phyloP scores from a whole-genome alignment of 257 asterid genomes.

The Ocimum tenuiflorum region DNA sequence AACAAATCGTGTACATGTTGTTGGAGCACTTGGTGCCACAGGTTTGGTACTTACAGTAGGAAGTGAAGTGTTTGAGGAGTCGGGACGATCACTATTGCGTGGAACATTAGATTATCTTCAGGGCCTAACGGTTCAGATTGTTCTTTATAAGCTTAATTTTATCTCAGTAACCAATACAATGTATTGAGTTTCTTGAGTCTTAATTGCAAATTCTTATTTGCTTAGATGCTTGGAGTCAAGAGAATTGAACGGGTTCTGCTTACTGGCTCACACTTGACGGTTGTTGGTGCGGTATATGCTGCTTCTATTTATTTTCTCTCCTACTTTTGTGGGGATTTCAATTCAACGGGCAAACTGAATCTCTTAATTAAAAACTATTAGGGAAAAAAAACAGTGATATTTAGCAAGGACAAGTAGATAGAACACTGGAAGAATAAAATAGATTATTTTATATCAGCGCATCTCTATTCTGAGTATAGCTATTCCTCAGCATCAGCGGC shows the following conservation, averaged over 20 bases:
- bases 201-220: conserved; percentile 19
- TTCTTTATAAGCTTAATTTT: conserved; percentile 1
- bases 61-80: conserved; percentile 94
- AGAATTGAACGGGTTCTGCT: conserved; percentile 95
- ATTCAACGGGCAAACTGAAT: too few species aligned
- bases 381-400: neutral
- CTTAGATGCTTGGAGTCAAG: conserved; percentile 97
- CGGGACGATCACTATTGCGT: conserved; percentile 88
- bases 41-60: conserved; percentile 85
- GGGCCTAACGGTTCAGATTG: conserved; percentile 74
- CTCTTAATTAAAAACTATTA: neutral
- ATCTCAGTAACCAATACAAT: neutral
- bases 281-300: conserved; percentile 86
- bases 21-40: conserved; percentile 95
- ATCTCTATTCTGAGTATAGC: neutral
- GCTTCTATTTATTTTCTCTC: neutral
- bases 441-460: neutral
- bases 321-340: neutral
- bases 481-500: neutral
- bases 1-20: conserved; percentile 74
- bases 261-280: conserved; percentile 87
- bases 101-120: conserved; percentile 95
- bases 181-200: conserved; percentile 7
- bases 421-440: neutral
- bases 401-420: neutral